These are phyloP conservation scores for Zymoseptoria ardabiliae DNA, from an alignment of 2,329 filamentous ascomycete genomes.

Conservation along the genomic window DNA sequence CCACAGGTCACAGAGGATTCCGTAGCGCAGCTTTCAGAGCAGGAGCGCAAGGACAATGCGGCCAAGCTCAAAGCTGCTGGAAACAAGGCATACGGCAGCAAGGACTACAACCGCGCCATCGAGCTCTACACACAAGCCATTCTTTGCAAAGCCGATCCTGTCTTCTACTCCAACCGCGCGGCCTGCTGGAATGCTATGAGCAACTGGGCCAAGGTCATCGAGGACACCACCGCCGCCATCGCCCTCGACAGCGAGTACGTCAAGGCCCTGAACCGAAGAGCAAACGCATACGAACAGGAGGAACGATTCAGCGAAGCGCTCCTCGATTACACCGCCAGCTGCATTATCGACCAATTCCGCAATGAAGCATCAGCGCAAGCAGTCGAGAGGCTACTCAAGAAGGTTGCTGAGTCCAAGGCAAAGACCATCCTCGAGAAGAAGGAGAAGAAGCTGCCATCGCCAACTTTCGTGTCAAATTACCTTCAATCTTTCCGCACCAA, in stretches of 20 bases:
- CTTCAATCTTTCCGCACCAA: slow-evolving; percentile 93
- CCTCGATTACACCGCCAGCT: slow-evolving; percentile 95
- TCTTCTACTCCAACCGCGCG: slow-evolving; percentile 98
- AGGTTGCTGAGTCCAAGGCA: slow-evolving; percentile 90
- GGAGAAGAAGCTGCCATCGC: slow-evolving; percentile 80
- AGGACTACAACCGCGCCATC: slow-evolving; percentile 90
- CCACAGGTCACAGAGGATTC: slow-evolving; percentile 43
- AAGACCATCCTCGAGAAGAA: slow-evolving; percentile 78
- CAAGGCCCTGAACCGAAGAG: slow-evolving; percentile 93
- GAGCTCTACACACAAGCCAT: slow-evolving; percentile 94
- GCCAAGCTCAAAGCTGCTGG: slow-evolving; percentile 89
- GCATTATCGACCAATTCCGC: slow-evolving; percentile 96
- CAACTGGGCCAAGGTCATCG: slow-evolving; percentile 92
- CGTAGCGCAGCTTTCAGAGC: slow-evolving; percentile 37
- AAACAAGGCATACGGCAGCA: slow-evolving; percentile 91
- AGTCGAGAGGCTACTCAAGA: slow-evolving; percentile 90
- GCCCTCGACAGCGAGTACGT: slow-evolving; percentile 91
- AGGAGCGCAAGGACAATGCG: slow-evolving; percentile 80
- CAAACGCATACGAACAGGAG: slow-evolving; percentile 92
- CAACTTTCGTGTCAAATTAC: slow-evolving; percentile 97
- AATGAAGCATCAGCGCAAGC: slow-evolving; percentile 82
- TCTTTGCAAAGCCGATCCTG: slow-evolving; percentile 90
- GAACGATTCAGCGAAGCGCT: slow-evolving; percentile 88
- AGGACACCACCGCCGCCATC: slow-evolving; percentile 92
- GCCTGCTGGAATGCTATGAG: slow-evolving; percentile 92